These are phyloP conservation scores for Pistacia integerrima DNA, from an alignment of 345 rosid species.

Conservation along the genomic window DNA sequence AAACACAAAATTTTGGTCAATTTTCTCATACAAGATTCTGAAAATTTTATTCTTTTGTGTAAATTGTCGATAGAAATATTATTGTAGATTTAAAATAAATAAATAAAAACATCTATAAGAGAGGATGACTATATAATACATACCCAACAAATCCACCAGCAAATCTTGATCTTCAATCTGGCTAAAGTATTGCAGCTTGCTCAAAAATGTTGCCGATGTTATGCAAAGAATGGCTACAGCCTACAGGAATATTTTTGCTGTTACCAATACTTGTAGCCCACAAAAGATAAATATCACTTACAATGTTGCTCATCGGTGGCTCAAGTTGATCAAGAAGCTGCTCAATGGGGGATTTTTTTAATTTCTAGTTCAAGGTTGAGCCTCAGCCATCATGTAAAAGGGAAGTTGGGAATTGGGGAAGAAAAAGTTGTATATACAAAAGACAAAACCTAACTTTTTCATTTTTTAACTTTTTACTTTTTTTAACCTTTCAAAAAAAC, in stretches of 20 bases:
- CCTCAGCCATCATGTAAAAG: no score
- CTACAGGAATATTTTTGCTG: neutral
- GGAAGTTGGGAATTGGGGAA: no score
- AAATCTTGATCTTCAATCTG: neutral
- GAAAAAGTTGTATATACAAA: no score
- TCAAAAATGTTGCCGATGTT: neutral
- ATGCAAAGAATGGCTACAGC: neutral
- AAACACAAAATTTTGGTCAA: no score
- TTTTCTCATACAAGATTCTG: no score
- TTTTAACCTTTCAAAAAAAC: no score
- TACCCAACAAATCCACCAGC: neutral
- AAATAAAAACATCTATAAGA: no score
- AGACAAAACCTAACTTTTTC: no score
- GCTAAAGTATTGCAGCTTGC: neutral
- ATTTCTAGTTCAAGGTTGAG: no score
- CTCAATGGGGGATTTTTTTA: slow-evolving; percentile 8
- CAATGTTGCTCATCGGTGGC: neutral
- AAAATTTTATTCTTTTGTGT: no score
- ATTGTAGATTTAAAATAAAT: neutral
- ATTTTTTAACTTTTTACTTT: no score
- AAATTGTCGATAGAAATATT: no score
- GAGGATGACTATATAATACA: neutral
- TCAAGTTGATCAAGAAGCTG: slow-evolving; percentile 42
- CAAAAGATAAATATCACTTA: neutral
- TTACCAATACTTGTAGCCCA: neutral